These are phyloP conservation scores for Ceratorhiza oryzae-sativae DNA, from an alignment of 1,284 basidiomycete genomes.

Conservation along the genomic window DNA sequence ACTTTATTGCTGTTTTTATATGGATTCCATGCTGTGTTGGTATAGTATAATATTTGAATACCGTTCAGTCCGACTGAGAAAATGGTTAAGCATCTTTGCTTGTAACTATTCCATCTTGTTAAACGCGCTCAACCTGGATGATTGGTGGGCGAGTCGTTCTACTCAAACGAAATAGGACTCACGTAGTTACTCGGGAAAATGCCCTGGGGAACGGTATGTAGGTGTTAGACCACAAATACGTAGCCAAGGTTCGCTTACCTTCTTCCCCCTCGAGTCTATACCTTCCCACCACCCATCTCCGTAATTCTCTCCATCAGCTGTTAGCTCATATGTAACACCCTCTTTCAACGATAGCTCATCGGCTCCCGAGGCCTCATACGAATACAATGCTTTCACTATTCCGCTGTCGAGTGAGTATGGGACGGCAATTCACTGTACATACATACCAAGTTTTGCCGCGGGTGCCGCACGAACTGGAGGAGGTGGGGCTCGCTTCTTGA, in stretches of 20 bases:
- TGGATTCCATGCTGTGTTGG: constrained; percentile 16
- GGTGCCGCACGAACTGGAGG: constrained; percentile 15
- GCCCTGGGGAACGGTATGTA: constrained; percentile 50
- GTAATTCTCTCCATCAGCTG: constrained; percentile 67
- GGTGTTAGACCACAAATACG: neutral
- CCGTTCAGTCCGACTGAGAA: neutral
- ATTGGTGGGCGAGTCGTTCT: neutral
- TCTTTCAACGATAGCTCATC: constrained; percentile 73
- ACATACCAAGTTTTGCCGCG: constrained; percentile 27
- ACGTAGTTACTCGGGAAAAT: constrained; percentile 88
- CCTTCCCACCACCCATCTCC: constrained; percentile 87
- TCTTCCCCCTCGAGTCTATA: constrained; percentile 63
- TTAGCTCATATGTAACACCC: constrained; percentile 68
- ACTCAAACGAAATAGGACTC: constrained; percentile 50
- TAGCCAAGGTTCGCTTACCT: constrained; percentile 44
- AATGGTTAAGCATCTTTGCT: neutral
- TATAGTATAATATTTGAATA: constrained; percentile 14
- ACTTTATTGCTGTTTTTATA: neutral
- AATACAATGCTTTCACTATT: constrained; percentile 73
- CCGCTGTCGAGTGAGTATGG: neutral
- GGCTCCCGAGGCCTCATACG: constrained; percentile 67
- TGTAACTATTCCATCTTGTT: too few species aligned
- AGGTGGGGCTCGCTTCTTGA: constrained; percentile 38
- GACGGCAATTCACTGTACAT: neutral
- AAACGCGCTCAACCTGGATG: constrained; percentile 37